Conservation (phyloP, 78 protist genomes). For the Tieghemostelium lacteum region DNA sequence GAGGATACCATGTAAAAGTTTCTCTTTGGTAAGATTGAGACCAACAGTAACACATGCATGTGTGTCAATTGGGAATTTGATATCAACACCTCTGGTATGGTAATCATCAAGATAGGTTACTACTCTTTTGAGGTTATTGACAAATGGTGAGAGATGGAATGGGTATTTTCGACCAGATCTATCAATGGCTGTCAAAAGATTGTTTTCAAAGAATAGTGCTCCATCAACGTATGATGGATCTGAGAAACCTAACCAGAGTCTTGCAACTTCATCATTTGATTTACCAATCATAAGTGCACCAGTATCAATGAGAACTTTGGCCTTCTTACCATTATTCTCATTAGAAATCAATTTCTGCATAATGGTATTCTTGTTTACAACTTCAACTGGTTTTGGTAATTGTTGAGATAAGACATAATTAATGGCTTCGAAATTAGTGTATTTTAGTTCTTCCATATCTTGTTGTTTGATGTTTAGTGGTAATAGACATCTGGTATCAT, state of each 20-base stretch:
- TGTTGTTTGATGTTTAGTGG: conserved; percentile 10
- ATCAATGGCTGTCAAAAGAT: neutral
- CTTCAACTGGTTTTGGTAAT: neutral
- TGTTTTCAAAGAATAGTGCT: neutral
- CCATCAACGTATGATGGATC: neutral
- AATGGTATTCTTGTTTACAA: neutral
- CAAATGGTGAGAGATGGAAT: neutral
- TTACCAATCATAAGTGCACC: conserved; percentile 38
- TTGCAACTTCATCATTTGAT: conserved; percentile 14
- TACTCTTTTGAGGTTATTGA: neutral
- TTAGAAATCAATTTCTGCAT: neutral
- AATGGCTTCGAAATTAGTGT: conserved; percentile 1
- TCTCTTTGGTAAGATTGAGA: conserved; percentile 4
- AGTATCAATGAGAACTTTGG: conserved; percentile 19
- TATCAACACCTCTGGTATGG: conserved; percentile 38
- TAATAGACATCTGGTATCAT: neutral
- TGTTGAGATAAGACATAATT: neutral
- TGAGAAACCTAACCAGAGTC: neutral
- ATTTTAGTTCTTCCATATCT: neutral
- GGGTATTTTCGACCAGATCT: neutral
- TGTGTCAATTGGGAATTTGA: neutral
- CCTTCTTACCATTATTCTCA: too few species aligned
- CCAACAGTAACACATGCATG: conserved; percentile 24
- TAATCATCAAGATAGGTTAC: conserved; percentile 23
- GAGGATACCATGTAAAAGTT: neutral